Percentiles rank a stretch among this genome's conserved stretches.
phyloP scores from a whole-genome alignment of 257 asterid genomes.

The Solanum appendiculatum region DNA sequence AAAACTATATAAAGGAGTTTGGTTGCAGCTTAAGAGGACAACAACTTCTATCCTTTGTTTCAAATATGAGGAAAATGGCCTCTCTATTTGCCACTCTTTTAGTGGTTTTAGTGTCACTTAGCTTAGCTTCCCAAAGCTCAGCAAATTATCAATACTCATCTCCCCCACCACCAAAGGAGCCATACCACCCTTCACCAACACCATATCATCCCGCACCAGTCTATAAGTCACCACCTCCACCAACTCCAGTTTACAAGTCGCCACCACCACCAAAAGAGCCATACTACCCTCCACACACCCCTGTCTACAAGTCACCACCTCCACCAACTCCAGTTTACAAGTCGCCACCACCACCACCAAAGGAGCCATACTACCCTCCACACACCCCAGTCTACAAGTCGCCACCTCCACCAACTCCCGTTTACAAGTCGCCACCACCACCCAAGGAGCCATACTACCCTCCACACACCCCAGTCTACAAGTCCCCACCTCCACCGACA shows the following conservation, averaged over 20 bases:
- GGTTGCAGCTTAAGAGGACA: background rate
- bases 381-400: background rate
- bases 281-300: background rate
- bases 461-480: background rate
- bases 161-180: background rate
- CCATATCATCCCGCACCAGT: background rate
- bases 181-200: background rate
- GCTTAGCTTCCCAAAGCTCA: background rate
- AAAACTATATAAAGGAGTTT: background rate
- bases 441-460: background rate
- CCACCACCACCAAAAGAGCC: background rate
- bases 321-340: background rate
- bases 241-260: background rate
- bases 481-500: background rate
- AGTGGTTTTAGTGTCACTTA: background rate
- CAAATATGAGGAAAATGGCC: background rate
- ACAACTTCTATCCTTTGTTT: background rate
- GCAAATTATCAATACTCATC: background rate
- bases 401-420: background rate
- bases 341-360: background rate
- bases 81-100: background rate
- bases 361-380: background rate
- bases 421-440: background rate
- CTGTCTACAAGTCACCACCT: background rate
- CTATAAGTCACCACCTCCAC: background rate